Base-by-base conservation (phyloP, 164 flowering plant species). In the Sextonia rubra region DNA sequence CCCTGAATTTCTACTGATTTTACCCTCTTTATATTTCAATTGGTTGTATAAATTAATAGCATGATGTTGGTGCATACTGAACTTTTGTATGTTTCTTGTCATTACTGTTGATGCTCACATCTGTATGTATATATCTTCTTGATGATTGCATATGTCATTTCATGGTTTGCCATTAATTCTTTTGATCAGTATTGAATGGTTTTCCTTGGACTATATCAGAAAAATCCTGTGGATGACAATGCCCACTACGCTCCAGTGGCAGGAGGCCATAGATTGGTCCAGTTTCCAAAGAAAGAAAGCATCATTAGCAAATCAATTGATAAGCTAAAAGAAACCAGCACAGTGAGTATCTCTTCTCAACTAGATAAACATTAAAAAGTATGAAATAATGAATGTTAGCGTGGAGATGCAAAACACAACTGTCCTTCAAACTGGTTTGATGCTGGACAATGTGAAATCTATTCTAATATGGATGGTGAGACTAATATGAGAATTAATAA, bases 301-400 rank as follows among this genome's bases (percentile, higher is more conserved):
- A 61, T 93, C 55, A 79, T 95, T 75, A 90, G 76, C 64, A 90
- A 87, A 81, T 89, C 99, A 47, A 49, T 95, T 63, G 91, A 79
- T 77, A 93, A 91, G 84, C 82, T 95, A 29, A 95, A 88, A 77
- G 91, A 85, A 76, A 77, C 97, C 15, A 80, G 85, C 81, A 88
- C 91, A 86, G 99, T 95, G 90, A 75, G 84, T 25, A 25, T 74
- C 7, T 74, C 26, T 32, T 32, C 9, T 37, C 44, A 7, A 37
- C 44, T 37, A 37, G 44, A 37, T 37, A 37, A 37, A 37, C 11
- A n/a, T n/a, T n/a, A n/a, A n/a, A n/a, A n/a, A 37, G 44, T 37
- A 37, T 8, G 44, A 37, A 37, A 37, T 6, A 37, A 37, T 37
- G 44, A 37, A 7, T 37, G 44, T 37, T 37, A 9, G 8, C 11